Evolutionary conservation across 164 flowering plant species (phyloP).

Genomic region (Echeveria elegans): DNA sequence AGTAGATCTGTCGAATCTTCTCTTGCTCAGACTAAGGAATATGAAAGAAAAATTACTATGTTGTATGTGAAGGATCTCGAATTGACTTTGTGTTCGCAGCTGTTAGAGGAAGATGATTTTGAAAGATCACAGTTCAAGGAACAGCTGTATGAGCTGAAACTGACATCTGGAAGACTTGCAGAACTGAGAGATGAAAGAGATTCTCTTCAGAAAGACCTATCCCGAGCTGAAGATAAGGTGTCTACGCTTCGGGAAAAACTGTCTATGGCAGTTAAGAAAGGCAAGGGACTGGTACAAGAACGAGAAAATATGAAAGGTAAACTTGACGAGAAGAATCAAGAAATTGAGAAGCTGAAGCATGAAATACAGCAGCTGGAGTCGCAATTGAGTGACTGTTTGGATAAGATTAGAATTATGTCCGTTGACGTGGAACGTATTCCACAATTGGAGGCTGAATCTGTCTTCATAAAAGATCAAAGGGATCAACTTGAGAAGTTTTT

Average conservation of each 20-base stretch:
- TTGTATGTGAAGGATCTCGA: slow-evolving; percentile 54
- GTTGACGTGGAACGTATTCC: slow-evolving; percentile 40
- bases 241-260: slow-evolving; percentile 75
- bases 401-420: slow-evolving; percentile 38
- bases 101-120: slow-evolving; percentile 52
- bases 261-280: slow-evolving; percentile 95
- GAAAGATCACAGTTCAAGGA: slow-evolving; percentile 29
- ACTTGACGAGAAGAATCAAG: slow-evolving; percentile 56
- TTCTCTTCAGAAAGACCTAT: slow-evolving; percentile 50
- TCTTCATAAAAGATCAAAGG: slow-evolving; percentile 35
- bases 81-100: slow-evolving; percentile 29
- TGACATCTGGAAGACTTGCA: slow-evolving; percentile 32
- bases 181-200: slow-evolving; percentile 47
- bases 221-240: slow-evolving; percentile 62
- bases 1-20: slow-evolving; percentile 22
- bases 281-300: slow-evolving; percentile 91
- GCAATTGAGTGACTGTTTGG: slow-evolving; percentile 31
- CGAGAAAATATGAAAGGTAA: slow-evolving; percentile 56
- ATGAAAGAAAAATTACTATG: slow-evolving; percentile 43
- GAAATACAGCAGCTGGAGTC: slow-evolving; percentile 51
- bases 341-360: slow-evolving; percentile 61
- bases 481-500: slow-evolving; percentile 59
- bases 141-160: slow-evolving; percentile 32
- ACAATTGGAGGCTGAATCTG: slow-evolving; percentile 49
- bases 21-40: slow-evolving; percentile 23